Percentiles rank a stretch among this genome's conserved stretches.
Evolutionary conservation across 345 rosid species (phyloP).

Genomic region (Corchorus capsularis): DNA sequence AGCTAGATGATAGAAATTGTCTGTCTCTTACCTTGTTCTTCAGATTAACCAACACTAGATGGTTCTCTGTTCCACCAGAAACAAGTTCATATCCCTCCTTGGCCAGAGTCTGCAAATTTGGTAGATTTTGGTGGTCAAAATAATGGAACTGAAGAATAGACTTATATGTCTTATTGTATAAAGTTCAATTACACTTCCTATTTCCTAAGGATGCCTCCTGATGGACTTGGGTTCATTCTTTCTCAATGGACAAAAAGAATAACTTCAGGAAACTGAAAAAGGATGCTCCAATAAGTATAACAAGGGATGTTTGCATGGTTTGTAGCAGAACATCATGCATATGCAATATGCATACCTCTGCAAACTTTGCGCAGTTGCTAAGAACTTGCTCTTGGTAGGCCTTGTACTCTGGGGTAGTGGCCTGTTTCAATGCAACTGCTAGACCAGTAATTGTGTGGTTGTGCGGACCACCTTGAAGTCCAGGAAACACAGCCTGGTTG

Average conservation of each 20-base stretch:
- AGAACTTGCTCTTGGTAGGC: conserved; percentile 99
- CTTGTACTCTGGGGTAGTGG: conserved; percentile 89
- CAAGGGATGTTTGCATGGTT: conserved; percentile 1
- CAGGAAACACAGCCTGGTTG: conserved; percentile 97
- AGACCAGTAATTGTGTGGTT: conserved; percentile 97
- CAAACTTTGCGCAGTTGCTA: conserved; percentile 80
- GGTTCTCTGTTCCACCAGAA: conserved; percentile 99
- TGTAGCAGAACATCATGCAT: conserved; percentile 12
- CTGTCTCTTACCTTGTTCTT: conserved; percentile 69
- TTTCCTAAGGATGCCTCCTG: not conserved
- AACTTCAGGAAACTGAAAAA: not conserved
- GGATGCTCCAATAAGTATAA: conserved; percentile 4
- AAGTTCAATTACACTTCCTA: not conserved
- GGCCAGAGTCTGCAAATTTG: conserved; percentile 57
- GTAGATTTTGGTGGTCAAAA: conserved; percentile 13
- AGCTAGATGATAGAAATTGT: conserved; percentile 16
- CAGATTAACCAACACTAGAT: conserved; percentile 92
- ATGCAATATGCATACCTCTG: conserved; percentile 54
- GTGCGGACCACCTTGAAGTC: conserved; percentile 99
- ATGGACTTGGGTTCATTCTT: not conserved
- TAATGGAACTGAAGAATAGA: not conserved
- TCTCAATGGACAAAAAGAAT: not conserved
- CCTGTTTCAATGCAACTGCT: conserved; percentile 97
- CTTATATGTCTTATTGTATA: not conserved
- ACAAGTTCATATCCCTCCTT: conserved; percentile 82